These are phyloP conservation scores for Pythium dissimile DNA, from an alignment of 352 stramenopile genomes.

Conservation along the genomic window DNA sequence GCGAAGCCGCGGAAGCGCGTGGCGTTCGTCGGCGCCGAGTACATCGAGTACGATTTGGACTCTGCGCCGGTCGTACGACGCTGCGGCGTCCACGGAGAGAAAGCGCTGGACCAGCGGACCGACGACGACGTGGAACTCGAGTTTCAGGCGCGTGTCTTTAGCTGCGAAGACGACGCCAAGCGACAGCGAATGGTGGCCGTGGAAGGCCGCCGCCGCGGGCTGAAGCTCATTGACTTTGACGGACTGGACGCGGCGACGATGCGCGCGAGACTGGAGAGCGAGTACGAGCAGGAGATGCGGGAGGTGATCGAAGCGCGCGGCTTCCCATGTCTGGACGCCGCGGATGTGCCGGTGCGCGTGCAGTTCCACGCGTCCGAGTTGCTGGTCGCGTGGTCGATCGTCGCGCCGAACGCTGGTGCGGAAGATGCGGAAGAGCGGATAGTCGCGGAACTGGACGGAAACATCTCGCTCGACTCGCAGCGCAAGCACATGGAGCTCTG, in stretches of 20 bases:
- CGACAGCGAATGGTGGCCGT: not conserved
- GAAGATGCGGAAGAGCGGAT: too few relatives aligned
- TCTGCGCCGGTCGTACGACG: slow-evolving; percentile 39
- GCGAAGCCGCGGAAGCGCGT: slow-evolving; percentile 27
- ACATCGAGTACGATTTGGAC: slow-evolving; percentile 58
- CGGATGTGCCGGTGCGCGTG: slow-evolving; percentile 28
- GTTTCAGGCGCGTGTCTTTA: slow-evolving; percentile 30
- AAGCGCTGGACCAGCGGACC: not conserved
- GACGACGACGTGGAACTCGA: slow-evolving; percentile 32
- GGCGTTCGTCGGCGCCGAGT: slow-evolving; percentile 46
- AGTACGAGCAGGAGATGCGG: slow-evolving; percentile 39
- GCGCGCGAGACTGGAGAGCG: slow-evolving; percentile 16
- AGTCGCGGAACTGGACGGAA: not conserved
- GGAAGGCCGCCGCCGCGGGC: not conserved
- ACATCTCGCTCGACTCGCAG: slow-evolving; percentile 11
- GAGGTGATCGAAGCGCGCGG: slow-evolving; percentile 26
- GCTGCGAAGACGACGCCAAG: not conserved
- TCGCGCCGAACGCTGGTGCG: not conserved
- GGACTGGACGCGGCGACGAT: not conserved
- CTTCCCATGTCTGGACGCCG: slow-evolving; percentile 30
- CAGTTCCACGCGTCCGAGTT: slow-evolving; percentile 47
- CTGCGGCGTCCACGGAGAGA: slow-evolving; percentile 15
- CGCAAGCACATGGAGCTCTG: slow-evolving; percentile 14
- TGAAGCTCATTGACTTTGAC: not conserved
- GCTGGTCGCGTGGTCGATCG: slow-evolving; percentile 28